These are phyloP conservation scores for Lactarius psammicola DNA, from an alignment of 768 basidiomycete genomes.

Conservation along the genomic window DNA sequence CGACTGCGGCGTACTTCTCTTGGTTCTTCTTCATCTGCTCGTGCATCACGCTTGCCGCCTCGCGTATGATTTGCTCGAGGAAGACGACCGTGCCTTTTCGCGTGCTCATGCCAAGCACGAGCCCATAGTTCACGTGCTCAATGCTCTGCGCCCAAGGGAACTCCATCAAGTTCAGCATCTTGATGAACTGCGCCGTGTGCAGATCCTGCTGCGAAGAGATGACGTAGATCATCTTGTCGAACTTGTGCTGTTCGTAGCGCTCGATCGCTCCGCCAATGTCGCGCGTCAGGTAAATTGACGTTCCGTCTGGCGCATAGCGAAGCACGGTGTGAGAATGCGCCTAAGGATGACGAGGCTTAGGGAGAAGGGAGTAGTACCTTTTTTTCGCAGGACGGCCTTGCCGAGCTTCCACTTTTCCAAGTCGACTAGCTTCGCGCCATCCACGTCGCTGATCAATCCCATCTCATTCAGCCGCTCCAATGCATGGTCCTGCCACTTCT, in stretches of 20 bases:
- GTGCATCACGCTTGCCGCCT: slow-evolving; percentile 88
- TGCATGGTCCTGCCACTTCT: slow-evolving; percentile 70
- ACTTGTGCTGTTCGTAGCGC: slow-evolving; percentile 88
- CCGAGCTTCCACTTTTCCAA: slow-evolving; percentile 88
- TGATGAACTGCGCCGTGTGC: slow-evolving; percentile 90
- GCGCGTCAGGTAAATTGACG: slow-evolving; percentile 90
- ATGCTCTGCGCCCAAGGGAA: slow-evolving; percentile 82
- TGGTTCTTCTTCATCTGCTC: slow-evolving; percentile 95
- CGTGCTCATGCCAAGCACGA: slow-evolving; percentile 95
- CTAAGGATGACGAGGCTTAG: no score
- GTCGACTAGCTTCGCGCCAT: slow-evolving; percentile 85
- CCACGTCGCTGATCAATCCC: slow-evolving; percentile 69
- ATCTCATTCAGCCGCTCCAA: slow-evolving; percentile 65
- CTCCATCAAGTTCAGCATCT: slow-evolving; percentile 85
- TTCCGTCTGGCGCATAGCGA: slow-evolving; percentile 60
- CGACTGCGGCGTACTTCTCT: slow-evolving; percentile 85
- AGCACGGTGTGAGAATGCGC: not conserved
- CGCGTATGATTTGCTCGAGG: slow-evolving; percentile 88
- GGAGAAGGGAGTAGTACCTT: slow-evolving; percentile 51
- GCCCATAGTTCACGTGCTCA: slow-evolving; percentile 86
- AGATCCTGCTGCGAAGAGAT: slow-evolving; percentile 84
- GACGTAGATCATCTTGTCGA: slow-evolving; percentile 93
- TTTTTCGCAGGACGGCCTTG: slow-evolving; percentile 87
- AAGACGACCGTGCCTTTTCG: slow-evolving; percentile 93
- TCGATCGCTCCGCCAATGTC: slow-evolving; percentile 94